Evolutionary conservation across 139 green algal genomes (phyloP).

Genomic region (Tetradesmus lagerheimii): DNA sequence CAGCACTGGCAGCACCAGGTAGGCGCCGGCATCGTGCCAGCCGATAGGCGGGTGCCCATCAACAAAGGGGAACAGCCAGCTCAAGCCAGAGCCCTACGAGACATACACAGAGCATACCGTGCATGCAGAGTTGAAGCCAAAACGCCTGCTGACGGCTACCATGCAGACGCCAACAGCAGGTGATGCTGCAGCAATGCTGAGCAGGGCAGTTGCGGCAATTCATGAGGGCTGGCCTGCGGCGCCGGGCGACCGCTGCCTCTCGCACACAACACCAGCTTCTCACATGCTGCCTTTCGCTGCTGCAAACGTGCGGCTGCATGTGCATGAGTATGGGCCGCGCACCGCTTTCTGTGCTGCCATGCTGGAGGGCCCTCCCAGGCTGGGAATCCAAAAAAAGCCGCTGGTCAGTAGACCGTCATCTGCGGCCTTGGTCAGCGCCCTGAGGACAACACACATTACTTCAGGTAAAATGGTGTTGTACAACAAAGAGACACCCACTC

Average conservation of each 20-base stretch:
- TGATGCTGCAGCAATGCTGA: neutral
- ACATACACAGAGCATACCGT: constrained; percentile 23
- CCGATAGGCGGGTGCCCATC: constrained; percentile 94
- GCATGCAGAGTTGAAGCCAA: neutral
- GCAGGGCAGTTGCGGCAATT: neutral
- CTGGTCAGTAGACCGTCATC: constrained; percentile 90
- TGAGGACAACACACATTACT: neutral
- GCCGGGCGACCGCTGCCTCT: neutral
- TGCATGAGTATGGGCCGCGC: neutral
- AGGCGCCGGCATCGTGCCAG: constrained; percentile 87
- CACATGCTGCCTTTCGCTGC: too few species aligned
- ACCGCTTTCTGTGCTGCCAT: constrained; percentile 45
- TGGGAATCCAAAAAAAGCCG: constrained; percentile 97
- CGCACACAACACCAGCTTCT: too few species aligned
- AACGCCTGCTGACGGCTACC: too few species aligned
- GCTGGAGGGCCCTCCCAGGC: constrained; percentile 85
- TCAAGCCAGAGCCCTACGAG: constrained; percentile 66
- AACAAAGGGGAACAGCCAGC: constrained; percentile 88
- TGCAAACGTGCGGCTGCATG: neutral
- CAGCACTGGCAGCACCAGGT: constrained; percentile 94
- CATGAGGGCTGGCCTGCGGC: neutral
- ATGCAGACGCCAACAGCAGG: too few species aligned
- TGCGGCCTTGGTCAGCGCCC: constrained; percentile 91
- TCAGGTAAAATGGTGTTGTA: too few species aligned
- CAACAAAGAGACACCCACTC: too few species aligned